Evolutionary conservation across 2,329 filamentous ascomycete genomes (phyloP).

Genomic region (Fusarium oxysporum): DNA sequence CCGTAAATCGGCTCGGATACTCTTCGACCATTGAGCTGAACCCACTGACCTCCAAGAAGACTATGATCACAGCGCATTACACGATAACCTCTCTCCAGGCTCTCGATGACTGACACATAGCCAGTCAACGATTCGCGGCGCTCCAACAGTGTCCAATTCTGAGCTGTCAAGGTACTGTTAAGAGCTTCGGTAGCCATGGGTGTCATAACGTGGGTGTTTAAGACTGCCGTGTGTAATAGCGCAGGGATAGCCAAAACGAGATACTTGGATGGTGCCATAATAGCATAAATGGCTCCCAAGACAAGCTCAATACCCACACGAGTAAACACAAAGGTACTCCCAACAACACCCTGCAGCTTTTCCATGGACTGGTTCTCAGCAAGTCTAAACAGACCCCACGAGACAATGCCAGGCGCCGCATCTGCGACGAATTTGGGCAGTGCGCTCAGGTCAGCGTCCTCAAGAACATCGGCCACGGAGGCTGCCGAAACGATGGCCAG

Average conservation of each 20-base stretch:
- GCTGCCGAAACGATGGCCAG: slow-evolving; percentile 73
- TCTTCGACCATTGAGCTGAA: slow-evolving; percentile 62
- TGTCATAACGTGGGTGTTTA: slow-evolving; percentile 80
- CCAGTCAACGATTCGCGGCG: slow-evolving; percentile 89
- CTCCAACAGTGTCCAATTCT: slow-evolving; percentile 81
- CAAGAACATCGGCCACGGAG: slow-evolving; percentile 72
- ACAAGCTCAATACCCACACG: slow-evolving; percentile 78
- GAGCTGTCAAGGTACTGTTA: slow-evolving; percentile 72
- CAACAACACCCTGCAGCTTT: slow-evolving; percentile 64
- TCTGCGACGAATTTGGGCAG: slow-evolving; percentile 70
- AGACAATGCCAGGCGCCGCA: slow-evolving; percentile 72
- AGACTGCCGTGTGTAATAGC: slow-evolving; percentile 74
- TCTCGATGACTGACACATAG: slow-evolving; percentile 92
- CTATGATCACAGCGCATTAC: slow-evolving; percentile 95
- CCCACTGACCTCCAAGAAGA: slow-evolving; percentile 92
- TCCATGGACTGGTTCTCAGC: slow-evolving; percentile 56
- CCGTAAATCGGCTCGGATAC: slow-evolving; percentile 91
- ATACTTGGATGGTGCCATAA: slow-evolving; percentile 75
- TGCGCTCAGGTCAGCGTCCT: slow-evolving; percentile 67
- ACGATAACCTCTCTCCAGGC: slow-evolving; percentile 74
- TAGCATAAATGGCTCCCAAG: slow-evolving; percentile 72
- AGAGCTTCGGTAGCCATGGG: slow-evolving; percentile 69
- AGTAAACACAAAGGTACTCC: slow-evolving; percentile 72
- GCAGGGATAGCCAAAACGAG: slow-evolving; percentile 77
- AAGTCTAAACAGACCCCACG: slow-evolving; percentile 73